Base-by-base conservation (phyloP, 148 eudicot genomes). In the Spergularia marina region DNA sequence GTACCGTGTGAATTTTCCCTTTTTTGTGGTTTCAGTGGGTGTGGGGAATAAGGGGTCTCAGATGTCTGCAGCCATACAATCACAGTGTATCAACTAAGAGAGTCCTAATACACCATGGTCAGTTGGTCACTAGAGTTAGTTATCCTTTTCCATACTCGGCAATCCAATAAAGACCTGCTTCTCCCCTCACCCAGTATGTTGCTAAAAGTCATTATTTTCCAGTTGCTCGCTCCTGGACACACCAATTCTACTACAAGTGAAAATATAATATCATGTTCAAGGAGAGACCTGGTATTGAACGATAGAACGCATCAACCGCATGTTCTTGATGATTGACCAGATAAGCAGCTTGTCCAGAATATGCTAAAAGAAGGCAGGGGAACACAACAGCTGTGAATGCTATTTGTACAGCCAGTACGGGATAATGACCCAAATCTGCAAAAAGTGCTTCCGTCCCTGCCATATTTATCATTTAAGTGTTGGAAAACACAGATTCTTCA, bases 301-400 rank as follows among this genome's bases (percentile, higher is more conserved):
- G 97, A 79, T 95, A 95, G 81, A 95, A 95, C 64, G 96, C 96
- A 86, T 95, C 92, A 30, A 39, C 47, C 7, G 86, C 94, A 82
- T 95, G 98, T 10, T 85, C 90, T 56, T 78, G 82, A 77, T 95
- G 85, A 69, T 88, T 71, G 84, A 87, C 85, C 60, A 95, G 94
- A 79, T 92, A 95, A 30, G 98, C 98, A 57, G 98, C 98, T 83
- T 95, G 98, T 56, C 98, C 98, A 52, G 90, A 84, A 86, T 95
- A 95, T 74, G 97, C 96, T 72, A 95, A 80, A 74, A 95, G 97
- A 83, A 95, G 97, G 82, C 96, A 90, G 70, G 98, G 98, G 77
- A 95, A 95, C 39, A 95, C 98, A 59, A 95, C 70, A 0, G 74
- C 85, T 56, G 97, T 95, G 79, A 95, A 95, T 64, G 98, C 98